Conservation (phyloP, 257 asterid genomes). For the Ophiorrhiza pumila region DNA sequence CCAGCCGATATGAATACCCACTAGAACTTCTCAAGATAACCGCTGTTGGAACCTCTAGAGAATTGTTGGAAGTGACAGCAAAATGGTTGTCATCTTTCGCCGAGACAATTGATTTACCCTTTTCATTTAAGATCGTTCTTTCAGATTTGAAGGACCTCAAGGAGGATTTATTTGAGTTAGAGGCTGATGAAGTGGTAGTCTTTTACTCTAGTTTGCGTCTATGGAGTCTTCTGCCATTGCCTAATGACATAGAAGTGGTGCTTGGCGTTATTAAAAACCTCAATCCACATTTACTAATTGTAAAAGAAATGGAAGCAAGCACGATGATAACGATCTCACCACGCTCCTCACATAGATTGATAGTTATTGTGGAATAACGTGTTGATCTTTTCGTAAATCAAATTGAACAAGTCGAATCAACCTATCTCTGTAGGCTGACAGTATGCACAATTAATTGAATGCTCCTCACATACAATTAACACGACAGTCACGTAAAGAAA, state of each 20-base stretch:
- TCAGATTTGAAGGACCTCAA: conserved; percentile 33
- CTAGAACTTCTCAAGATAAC: conserved; percentile 46
- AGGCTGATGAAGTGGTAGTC: conserved; percentile 31
- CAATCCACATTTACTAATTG: conserved; percentile 33
- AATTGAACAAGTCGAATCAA: too few relatives aligned
- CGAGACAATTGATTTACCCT: conserved; percentile 29
- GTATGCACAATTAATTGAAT: too few relatives aligned
- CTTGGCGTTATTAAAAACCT: conserved; percentile 29
- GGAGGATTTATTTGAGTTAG: conserved; percentile 22
- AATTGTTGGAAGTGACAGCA: conserved; percentile 34
- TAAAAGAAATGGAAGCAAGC: conserved; percentile 42
- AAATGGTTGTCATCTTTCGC: conserved; percentile 39
- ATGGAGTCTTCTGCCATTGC: conserved; percentile 32
- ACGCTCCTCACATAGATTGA: too few relatives aligned
- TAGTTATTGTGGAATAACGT: too few relatives aligned
- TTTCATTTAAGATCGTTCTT: conserved; percentile 36
- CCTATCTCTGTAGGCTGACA: too few relatives aligned
- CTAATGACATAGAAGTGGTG: conserved; percentile 20
- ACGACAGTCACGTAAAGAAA: too few relatives aligned
- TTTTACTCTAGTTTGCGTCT: conserved; percentile 32
- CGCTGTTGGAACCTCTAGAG: conserved; percentile 31
- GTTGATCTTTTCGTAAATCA: too few relatives aligned
- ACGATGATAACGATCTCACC: too few relatives aligned
- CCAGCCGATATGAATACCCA: conserved; percentile 20
- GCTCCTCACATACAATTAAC: too few relatives aligned